Percentiles rank a stretch among this genome's conserved stretches.
Evolutionary conservation across 2,329 filamentous ascomycete genomes (phyloP).

Genomic region (Fusarium irregulare): DNA sequence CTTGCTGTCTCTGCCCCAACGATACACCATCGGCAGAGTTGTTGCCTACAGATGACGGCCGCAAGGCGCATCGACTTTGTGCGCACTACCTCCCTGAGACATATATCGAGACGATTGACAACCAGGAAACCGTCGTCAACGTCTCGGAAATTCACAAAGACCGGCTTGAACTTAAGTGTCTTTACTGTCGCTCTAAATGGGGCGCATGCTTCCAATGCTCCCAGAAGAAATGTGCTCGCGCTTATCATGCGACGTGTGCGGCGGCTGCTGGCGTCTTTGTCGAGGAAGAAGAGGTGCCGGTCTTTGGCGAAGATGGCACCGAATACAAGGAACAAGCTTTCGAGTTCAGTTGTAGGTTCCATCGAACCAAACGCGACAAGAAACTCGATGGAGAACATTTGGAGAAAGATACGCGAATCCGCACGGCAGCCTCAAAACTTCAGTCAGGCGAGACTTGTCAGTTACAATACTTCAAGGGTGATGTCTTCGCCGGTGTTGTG

Average conservation of each 20-base stretch:
- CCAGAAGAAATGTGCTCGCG: conserved; percentile 89
- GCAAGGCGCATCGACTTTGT: conserved; percentile 88
- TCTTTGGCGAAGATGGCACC: conserved; percentile 88
- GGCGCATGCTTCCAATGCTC: conserved; percentile 99
- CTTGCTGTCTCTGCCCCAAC: conserved; percentile 93
- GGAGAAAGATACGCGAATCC: conserved; percentile 76
- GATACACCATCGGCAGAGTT: conserved; percentile 84
- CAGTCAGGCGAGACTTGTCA: conserved; percentile 83
- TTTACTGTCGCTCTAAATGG: conserved; percentile 92
- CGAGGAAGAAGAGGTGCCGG: conserved; percentile 85
- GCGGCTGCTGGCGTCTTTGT: conserved; percentile 91
- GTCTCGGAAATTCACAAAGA: conserved; percentile 86
- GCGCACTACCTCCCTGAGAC: conserved; percentile 94
- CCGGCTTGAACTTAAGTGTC: conserved; percentile 90
- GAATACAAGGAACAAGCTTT: conserved; percentile 94
- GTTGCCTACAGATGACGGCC: conserved; percentile 87
- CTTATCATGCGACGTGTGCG: conserved; percentile 96
- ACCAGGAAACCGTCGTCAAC: conserved; percentile 79
- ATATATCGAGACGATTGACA: conserved; percentile 79
- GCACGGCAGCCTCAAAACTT: conserved; percentile 74
- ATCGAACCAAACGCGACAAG: conserved; percentile 87
- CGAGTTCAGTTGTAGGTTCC: conserved; percentile 94
- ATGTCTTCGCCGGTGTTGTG: conserved; percentile 91
- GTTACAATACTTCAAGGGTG: conserved; percentile 82
- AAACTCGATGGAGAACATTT: conserved; percentile 75